Evolutionary conservation across 2,329 filamentous ascomycete species (phyloP).

Genomic region (Claviceps sp.): DNA sequence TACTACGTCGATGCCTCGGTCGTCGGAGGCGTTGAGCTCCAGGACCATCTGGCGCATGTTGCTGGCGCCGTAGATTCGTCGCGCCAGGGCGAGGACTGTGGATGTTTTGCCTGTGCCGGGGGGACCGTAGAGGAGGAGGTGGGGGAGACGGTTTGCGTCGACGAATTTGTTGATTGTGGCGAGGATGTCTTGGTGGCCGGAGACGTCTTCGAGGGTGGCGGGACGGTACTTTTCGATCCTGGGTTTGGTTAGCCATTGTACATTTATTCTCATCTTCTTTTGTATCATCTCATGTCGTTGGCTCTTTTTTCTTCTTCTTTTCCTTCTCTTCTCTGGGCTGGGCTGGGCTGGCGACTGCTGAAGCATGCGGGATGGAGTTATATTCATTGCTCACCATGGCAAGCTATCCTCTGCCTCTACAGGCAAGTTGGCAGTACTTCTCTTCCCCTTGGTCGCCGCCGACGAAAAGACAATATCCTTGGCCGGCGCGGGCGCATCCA

Average conservation of each 20-base stretch:
- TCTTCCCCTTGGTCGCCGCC: slow-evolving; percentile 73
- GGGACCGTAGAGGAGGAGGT: slow-evolving; percentile 91
- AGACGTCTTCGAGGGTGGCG: slow-evolving; percentile 78
- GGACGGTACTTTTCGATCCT: slow-evolving; percentile 98
- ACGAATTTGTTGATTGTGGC: slow-evolving; percentile 97
- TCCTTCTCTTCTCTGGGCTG: not conserved
- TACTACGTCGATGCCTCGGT: slow-evolving; percentile 94
- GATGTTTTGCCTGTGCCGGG: slow-evolving; percentile 97
- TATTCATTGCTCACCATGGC: slow-evolving; percentile 54
- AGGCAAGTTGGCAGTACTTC: slow-evolving; percentile 82
- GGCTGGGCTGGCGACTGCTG: too few relatives aligned
- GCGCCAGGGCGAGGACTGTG: slow-evolving; percentile 82
- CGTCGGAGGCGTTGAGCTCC: slow-evolving; percentile 93
- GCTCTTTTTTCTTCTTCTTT: not conserved
- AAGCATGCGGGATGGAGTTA: too few relatives aligned
- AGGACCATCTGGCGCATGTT: slow-evolving; percentile 98
- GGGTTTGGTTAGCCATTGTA: not conserved
- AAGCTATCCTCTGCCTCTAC: slow-evolving; percentile 88
- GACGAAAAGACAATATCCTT: slow-evolving; percentile 56
- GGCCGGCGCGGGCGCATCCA: slow-evolving; percentile 34
- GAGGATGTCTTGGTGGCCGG: slow-evolving; percentile 92
- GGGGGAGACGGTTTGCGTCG: slow-evolving; percentile 83
- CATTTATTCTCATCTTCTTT: not conserved
- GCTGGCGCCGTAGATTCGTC: slow-evolving; percentile 79
- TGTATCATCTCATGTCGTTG: too few relatives aligned